A percentile compares a stretch with the other conserved stretches of the same genome.
Evolutionary conservation across 805 yeast genomes (phyloP).

Genomic region (Saturnispora besseyi): DNA sequence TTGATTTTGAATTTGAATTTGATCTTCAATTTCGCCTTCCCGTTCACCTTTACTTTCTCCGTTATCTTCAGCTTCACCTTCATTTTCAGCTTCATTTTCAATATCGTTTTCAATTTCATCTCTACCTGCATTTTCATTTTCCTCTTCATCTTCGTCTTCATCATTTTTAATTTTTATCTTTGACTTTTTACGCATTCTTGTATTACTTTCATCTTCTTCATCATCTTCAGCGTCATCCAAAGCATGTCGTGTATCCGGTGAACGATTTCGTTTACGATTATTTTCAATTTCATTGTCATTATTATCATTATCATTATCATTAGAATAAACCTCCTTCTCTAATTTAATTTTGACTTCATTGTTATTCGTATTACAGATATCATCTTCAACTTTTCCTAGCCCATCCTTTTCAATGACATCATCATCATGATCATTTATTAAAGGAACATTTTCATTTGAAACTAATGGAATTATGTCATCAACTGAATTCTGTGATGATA

Average conservation of each 20-base stretch:
- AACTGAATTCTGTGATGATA: conserved; percentile 1
- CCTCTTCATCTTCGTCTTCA: conserved; percentile 4
- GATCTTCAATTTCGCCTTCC: too few relatives aligned
- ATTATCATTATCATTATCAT: not conserved
- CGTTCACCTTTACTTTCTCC: not conserved
- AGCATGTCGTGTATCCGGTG: not conserved
- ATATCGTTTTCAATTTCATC: not conserved
- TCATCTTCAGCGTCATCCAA: conserved; percentile 8
- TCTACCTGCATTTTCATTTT: not conserved
- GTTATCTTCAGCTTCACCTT: conserved; percentile 8
- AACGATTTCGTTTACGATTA: not conserved
- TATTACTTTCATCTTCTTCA: conserved; percentile 12
- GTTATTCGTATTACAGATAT: conserved; percentile 7
- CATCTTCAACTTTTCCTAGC: not conserved
- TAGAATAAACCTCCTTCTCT: conserved; percentile 8
- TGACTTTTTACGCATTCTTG: conserved; percentile 1
- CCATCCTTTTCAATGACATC: not conserved
- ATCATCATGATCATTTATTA: not conserved
- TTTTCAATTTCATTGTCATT: conserved; percentile 6
- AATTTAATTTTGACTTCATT: conserved; percentile 8
- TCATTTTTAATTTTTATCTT: conserved; percentile 3
- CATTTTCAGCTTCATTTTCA: not conserved
- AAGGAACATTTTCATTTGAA: conserved; percentile 1
- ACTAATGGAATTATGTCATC: not conserved
- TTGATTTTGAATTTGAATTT: too few relatives aligned